Evolutionary conservation across 2,329 filamentous ascomycete genomes (phyloP), one percentile per base, ranked within the genome.

Genomic region (Dothistroma pini): DNA sequence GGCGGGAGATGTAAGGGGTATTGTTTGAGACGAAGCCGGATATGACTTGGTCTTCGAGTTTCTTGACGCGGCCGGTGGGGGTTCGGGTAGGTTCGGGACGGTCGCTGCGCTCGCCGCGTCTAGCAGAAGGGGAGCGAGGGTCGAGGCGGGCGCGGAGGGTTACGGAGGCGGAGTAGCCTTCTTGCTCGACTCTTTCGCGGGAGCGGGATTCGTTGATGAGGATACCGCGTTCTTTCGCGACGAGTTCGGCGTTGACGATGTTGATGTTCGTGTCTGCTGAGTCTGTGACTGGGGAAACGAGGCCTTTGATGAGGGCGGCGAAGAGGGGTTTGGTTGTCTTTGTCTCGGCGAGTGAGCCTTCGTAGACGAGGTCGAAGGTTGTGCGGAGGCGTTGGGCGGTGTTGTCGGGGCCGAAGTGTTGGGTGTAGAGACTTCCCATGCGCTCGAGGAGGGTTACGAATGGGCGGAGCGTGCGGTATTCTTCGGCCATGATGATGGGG

Each of bases 281-380:
- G 59, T 86, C 85, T 59, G 84, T 88, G 66, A 93, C 89, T 1
- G 86, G 84, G 0, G 83, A 82, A 7, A 90, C 82, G 0, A 95
- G 81, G 0, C 90, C 90, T 72, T 92, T 93, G 66, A 93, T 85
- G 0, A 93, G 78, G 0, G 90, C 90, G 0, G 90, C 89, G 65
- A 90, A 91, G 2, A 95, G 81, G 0, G 90, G 90, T 54, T 90
- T 87, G 1, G 90, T 93, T 66, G 90, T 93, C 63, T 83, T 83
- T 63, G 92, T 83, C 16, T 78, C 80, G 0, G 89, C 86, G 22
- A 95, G 78, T 57, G 90, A 86, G 56, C 90, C 90, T 70, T 90
- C 88, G 71, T 93, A 93, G 25, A 86, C 84, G 6, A 93, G 81
- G 70, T 93, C 89, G 73, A 93, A 93, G 9, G 82, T 86, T 47